Percentiles rank a stretch among this genome's conserved stretches.
Evolutionary conservation across 495 filamentous ascomycete species (phyloP).

Genomic region (Penicillium riverlandense): DNA sequence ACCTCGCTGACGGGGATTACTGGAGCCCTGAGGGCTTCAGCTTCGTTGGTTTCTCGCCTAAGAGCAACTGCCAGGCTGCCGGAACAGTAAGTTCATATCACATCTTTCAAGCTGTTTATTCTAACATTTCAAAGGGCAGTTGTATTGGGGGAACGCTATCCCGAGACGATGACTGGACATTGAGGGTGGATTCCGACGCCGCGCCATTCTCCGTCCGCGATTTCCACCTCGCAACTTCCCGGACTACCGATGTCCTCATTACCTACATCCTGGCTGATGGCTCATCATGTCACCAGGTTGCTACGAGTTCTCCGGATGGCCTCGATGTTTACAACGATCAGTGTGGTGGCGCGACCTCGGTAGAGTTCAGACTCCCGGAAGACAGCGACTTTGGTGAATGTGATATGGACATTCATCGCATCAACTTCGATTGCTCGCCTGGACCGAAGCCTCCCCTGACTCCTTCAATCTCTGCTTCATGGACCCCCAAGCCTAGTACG

Average conservation of each 20-base stretch:
- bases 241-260: slow-evolving; percentile 69
- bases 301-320: slow-evolving; percentile 53
- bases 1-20: slow-evolving; percentile 54
- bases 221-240: slow-evolving; percentile 63
- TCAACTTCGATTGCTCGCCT: slow-evolving; percentile 72
- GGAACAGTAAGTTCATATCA: slow-evolving; percentile 29
- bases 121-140: slow-evolving; percentile 38
- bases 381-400: slow-evolving; percentile 49
- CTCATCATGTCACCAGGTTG: slow-evolving; percentile 67
- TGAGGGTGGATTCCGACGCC: slow-evolving; percentile 40
- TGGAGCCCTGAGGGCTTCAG: slow-evolving; percentile 57
- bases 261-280: slow-evolving; percentile 77
- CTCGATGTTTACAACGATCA: slow-evolving; percentile 70
- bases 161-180: slow-evolving; percentile 29
- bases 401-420: slow-evolving; percentile 63
- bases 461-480: too few relatives aligned
- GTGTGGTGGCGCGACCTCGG: slow-evolving; percentile 80
- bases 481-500: too few relatives aligned
- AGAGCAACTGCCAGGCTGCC: slow-evolving; percentile 39
- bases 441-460: slow-evolving; percentile 17
- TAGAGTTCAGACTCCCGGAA: slow-evolving; percentile 64
- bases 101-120: neutral
- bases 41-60: slow-evolving; percentile 65
- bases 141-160: slow-evolving; percentile 56
- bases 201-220: slow-evolving; percentile 66